Evolutionary conservation across 192 early-diverging fungal species (phyloP).

Genomic region (Gamsiella multidivaricata): DNA sequence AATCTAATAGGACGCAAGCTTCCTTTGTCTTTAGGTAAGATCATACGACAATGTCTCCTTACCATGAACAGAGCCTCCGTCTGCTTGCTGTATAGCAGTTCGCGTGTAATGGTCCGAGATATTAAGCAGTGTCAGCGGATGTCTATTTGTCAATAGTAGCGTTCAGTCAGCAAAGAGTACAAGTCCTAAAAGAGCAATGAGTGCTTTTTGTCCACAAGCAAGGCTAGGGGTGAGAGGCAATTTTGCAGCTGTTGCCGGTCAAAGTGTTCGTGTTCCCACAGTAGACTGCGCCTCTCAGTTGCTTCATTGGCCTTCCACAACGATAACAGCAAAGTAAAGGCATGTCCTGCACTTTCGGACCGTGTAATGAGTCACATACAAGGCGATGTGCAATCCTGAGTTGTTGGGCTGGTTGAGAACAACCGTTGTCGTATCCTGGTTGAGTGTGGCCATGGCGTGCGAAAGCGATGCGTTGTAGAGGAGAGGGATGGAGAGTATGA

Average conservation of each 20-base stretch:
- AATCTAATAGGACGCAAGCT: too few species aligned
- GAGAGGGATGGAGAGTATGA: neutral
- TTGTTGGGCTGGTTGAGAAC: slow-evolving; percentile 66
- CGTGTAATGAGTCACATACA: slow-evolving; percentile 42
- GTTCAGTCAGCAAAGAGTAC: neutral
- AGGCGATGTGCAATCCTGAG: slow-evolving; percentile 63
- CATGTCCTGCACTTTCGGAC: neutral
- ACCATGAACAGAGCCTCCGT: slow-evolving; percentile 27
- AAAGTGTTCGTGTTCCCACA: too few species aligned
- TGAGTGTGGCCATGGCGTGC: slow-evolving; percentile 43
- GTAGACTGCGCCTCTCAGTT: neutral
- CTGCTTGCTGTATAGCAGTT: slow-evolving; percentile 68
- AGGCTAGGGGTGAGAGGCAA: too few species aligned
- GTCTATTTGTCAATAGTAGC: slow-evolving; percentile 59
- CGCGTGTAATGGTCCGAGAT: slow-evolving; percentile 90
- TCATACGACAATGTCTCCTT: neutral
- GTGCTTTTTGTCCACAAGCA: too few species aligned
- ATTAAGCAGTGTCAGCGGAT: slow-evolving; percentile 89
- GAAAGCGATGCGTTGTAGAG: neutral
- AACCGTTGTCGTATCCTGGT: slow-evolving; percentile 52
- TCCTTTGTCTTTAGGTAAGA: too few species aligned
- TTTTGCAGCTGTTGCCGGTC: too few species aligned
- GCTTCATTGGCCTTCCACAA: too few species aligned
- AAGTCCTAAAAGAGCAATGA: too few species aligned
- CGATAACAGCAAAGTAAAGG: neutral